Base-by-base conservation (phyloP, 2,329 filamentous ascomycete species). In the Mariannaea sp. region DNA sequence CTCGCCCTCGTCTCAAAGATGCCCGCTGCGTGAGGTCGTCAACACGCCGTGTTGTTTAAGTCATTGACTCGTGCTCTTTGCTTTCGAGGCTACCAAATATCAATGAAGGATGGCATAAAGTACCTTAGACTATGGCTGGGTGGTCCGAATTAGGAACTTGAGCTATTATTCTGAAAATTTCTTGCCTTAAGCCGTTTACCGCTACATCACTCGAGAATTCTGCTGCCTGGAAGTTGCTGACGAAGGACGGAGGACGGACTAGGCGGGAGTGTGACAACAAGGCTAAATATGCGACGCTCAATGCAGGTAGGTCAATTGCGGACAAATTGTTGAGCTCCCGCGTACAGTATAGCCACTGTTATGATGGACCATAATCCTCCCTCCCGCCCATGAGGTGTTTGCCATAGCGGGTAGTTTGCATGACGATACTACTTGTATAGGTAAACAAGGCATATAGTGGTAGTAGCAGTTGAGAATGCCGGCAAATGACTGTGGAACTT, bases 211-310 rank as follows among this genome's bases (percentile, higher is more conserved):
- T 24, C 36, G n/a, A 26, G 41, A 63, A 64, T 56, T 33, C 51
- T 65, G 62, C 57, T 65, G 62, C 62, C 62, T 65, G 39, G 51
- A 50, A 40, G 35, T 29, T 41, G 26, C 19, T 41, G 33, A 17
- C 27, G 48, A 38, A 30, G 49, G 17, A 44, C 32, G 26, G 30
- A 42, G 29, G 40, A 30, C 35, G 30, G 36, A 16, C 14, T 36
- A 22, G 29, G 19, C 38, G 33, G 45, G 12, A 19, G 12, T 17
- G 24, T 27, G 36, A 39, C n/a, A n/a, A n/a, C n/a, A n/a, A n/a
- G n/a, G 8, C 17, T 12, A 24, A 38, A 53, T 42, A 49, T 57
- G 55, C 51, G 59, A 49, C 38, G 14, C 43, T 50, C 40, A 29
- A 59, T 60, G 46, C 30, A 55, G 53, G 48, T 57, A 59, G 49